Conservation (phyloP, 129 eudicot species). For the Escallonia rubra region DNA sequence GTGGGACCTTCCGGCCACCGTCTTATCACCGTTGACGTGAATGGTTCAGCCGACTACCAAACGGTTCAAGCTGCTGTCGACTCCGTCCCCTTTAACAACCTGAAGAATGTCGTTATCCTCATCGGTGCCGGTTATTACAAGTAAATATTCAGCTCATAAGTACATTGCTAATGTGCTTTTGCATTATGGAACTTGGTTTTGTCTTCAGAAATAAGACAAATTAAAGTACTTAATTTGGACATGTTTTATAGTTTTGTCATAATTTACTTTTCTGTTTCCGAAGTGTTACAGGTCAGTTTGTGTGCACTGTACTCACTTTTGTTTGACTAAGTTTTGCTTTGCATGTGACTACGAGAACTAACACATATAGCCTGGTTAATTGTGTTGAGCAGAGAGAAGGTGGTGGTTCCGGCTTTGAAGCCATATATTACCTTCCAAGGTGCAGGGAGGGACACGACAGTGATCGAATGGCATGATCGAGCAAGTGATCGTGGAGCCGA, state of each 20-base stretch:
- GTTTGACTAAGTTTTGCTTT: too few relatives aligned
- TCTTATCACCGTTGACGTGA: conserved; percentile 52
- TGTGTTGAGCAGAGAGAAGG: conserved; percentile 62
- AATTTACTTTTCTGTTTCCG: too few relatives aligned
- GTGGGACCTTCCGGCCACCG: conserved; percentile 79
- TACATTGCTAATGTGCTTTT: too few relatives aligned
- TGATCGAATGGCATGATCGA: conserved; percentile 94
- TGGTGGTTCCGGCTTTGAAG: conserved; percentile 79
- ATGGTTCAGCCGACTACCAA: conserved; percentile 60
- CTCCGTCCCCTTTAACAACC: conserved; percentile 56
- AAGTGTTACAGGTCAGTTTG: too few relatives aligned
- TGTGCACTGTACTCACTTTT: too few relatives aligned
- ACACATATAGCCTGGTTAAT: not conserved
- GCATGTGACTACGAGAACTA: not conserved
- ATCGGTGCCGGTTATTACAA: conserved; percentile 67
- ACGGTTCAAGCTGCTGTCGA: conserved; percentile 84
- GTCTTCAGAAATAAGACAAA: too few relatives aligned
- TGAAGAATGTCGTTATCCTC: conserved; percentile 53
- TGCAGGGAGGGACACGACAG: conserved; percentile 66
- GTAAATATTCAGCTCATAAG: conserved; percentile 24
- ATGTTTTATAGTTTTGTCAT: too few relatives aligned
- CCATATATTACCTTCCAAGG: conserved; percentile 92
- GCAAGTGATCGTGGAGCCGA: conserved; percentile 79
- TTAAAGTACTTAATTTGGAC: too few relatives aligned
- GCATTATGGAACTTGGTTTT: too few relatives aligned